phyloP scores from a whole-genome alignment of 148 eudicot genomes.

The Dianthus caryophyllus region DNA sequence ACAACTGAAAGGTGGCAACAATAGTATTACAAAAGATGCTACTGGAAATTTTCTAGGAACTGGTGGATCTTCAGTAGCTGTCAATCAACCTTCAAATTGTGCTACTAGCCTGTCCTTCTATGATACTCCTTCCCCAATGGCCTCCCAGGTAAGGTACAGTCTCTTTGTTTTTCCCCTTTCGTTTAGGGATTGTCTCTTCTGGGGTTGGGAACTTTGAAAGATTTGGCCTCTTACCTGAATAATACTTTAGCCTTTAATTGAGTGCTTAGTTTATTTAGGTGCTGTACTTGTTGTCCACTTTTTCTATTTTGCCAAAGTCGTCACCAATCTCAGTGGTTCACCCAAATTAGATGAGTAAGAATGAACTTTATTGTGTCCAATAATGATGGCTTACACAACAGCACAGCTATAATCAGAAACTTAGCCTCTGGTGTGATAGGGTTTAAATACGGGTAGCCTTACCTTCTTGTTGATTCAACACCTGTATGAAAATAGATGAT shows the following conservation, averaged over 20 bases:
- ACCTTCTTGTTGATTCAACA: neutral
- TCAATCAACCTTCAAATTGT: conserved; percentile 50
- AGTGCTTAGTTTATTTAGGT: neutral
- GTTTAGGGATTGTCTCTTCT: neutral
- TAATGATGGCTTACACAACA: no score
- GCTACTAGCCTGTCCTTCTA: conserved; percentile 63
- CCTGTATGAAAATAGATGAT: neutral
- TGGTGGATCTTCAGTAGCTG: conserved; percentile 42
- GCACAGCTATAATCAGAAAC: no score
- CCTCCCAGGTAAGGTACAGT: conserved; percentile 58
- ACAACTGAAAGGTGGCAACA: conserved; percentile 43
- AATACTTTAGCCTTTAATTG: neutral
- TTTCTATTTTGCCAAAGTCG: no score
- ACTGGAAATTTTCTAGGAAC: conserved; percentile 56
- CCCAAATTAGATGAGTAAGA: no score
- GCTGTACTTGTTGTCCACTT: neutral
- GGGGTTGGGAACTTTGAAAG: neutral
- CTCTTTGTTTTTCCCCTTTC: conserved; percentile 23
- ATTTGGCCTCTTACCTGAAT: neutral
- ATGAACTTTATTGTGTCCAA: no score
- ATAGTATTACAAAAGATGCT: conserved; percentile 49
- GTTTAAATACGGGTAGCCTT: neutral
- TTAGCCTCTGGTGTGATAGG: neutral
- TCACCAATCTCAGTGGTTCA: no score
- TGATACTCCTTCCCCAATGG: conserved; percentile 94